Conservation (phyloP, 2,329 filamentous ascomycete species). For the Xylariales sp. region DNA sequence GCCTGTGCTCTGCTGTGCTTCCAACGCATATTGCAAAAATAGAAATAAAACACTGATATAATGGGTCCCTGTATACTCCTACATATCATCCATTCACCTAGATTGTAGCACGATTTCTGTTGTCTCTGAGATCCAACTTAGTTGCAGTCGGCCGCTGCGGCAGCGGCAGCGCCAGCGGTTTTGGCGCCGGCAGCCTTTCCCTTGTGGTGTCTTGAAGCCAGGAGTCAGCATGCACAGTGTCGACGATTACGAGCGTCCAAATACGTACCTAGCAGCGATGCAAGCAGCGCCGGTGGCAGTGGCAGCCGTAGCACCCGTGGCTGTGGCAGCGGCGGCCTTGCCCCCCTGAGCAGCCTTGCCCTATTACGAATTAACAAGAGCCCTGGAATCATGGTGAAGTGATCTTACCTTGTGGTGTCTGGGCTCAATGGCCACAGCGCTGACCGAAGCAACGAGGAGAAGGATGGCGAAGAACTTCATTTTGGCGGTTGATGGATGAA, state of each 20-base stretch:
- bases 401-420: constrained; percentile 6
- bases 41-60: too few species aligned
- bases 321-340: background rate
- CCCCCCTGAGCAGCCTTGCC: too few species aligned
- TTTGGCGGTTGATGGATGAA: constrained; percentile 2
- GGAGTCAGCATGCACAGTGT: too few species aligned
- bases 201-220: too few species aligned
- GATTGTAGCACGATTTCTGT: too few species aligned
- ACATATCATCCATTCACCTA: too few species aligned
- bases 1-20: too few species aligned
- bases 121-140: too few species aligned
- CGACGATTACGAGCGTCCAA: background rate
- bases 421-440: constrained; percentile 8
- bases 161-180: background rate
- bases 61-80: too few species aligned
- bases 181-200: background rate
- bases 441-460: constrained; percentile 6
- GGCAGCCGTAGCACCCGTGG: background rate
- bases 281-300: background rate
- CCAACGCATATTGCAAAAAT: too few species aligned
- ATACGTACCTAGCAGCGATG: constrained; percentile 4
- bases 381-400: background rate
- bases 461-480: constrained; percentile 11
- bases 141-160: too few species aligned
- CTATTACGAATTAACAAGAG: too few species aligned